Conservation (phyloP, 163 green algal species). For the Scenedesmus sp. region DNA sequence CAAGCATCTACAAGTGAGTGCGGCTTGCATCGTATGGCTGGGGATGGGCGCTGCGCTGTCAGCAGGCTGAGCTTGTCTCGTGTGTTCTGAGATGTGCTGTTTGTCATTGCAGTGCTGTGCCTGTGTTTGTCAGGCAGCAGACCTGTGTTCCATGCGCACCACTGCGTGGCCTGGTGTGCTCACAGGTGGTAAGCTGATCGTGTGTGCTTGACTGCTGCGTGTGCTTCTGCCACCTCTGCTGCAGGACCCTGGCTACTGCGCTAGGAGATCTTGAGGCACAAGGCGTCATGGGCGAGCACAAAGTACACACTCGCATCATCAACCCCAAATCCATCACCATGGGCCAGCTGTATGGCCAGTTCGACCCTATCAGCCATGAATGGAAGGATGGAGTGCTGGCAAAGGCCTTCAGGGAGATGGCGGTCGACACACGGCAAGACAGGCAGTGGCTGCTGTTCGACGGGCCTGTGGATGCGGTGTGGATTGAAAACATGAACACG, state of each 20-base stretch:
- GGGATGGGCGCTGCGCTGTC: neutral
- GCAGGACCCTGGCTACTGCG: conserved; percentile 67
- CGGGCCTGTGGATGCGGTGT: conserved; percentile 86
- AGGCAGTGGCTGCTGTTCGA: conserved; percentile 88
- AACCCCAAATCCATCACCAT: conserved; percentile 90
- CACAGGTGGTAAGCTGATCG: neutral
- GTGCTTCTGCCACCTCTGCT: neutral
- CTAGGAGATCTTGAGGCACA: conserved; percentile 74
- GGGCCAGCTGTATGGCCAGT: conserved; percentile 86
- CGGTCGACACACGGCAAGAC: conserved; percentile 53
- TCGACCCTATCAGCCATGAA: conserved; percentile 79
- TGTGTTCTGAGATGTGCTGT: neutral
- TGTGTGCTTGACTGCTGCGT: neutral
- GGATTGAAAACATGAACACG: conserved; percentile 88
- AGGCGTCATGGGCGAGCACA: conserved; percentile 74
- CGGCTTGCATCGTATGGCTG: neutral
- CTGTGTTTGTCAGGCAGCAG: neutral
- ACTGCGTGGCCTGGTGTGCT: neutral
- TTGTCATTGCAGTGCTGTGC: neutral
- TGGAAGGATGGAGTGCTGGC: conserved; percentile 90
- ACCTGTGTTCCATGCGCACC: too few relatives aligned
- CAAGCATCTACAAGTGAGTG: conserved; percentile 69
- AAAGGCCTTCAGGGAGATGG: conserved; percentile 70
- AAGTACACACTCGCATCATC: conserved; percentile 73
- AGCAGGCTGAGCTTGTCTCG: neutral